These are phyloP conservation scores for Aspergillus sp. DNA, from an alignment of 2,329 filamentous ascomycete genomes.

Conservation along the genomic window DNA sequence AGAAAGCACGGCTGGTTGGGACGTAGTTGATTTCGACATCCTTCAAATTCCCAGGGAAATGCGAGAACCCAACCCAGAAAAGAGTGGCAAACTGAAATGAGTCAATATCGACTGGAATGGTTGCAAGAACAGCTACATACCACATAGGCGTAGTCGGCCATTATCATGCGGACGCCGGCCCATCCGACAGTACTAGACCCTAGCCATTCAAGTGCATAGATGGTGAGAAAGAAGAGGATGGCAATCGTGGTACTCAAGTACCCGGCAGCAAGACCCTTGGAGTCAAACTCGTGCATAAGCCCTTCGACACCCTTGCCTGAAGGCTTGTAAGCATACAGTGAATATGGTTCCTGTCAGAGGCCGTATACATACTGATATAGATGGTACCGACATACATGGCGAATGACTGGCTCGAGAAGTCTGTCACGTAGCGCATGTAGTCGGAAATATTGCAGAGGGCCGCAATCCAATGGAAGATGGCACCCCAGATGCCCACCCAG, in stretches of 20 bases:
- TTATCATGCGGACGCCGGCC: constrained; percentile 35
- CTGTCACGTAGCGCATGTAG: constrained; percentile 49
- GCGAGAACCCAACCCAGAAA: constrained; percentile 79
- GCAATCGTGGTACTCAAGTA: constrained; percentile 42
- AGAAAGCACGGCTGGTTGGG: constrained; percentile 65
- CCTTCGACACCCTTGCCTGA: constrained; percentile 47
- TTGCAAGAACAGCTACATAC: constrained; percentile 16
- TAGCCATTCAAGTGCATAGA: constrained; percentile 37
- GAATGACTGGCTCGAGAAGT: constrained; percentile 45
- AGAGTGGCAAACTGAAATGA: constrained; percentile 42
- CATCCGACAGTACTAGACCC: constrained; percentile 44
- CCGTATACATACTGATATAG: constrained; percentile 38
- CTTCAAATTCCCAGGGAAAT: constrained; percentile 67
- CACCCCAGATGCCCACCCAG: constrained; percentile 48
- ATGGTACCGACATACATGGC: constrained; percentile 48
- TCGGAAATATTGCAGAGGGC: constrained; percentile 44
- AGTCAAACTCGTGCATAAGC: constrained; percentile 41
- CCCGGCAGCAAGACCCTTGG: constrained; percentile 32
- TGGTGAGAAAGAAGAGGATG: constrained; percentile 42
- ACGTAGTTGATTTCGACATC: constrained; percentile 57
- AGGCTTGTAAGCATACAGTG: too few relatives aligned
- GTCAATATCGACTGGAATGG: neutral
- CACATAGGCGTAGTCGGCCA: constrained; percentile 45
- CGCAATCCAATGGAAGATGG: constrained; percentile 48
- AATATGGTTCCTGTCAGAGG: too few relatives aligned